These are phyloP conservation scores for Smittium mucronatum DNA, from an alignment of 371 early-diverging fungal genomes.

Conservation along the genomic window DNA sequence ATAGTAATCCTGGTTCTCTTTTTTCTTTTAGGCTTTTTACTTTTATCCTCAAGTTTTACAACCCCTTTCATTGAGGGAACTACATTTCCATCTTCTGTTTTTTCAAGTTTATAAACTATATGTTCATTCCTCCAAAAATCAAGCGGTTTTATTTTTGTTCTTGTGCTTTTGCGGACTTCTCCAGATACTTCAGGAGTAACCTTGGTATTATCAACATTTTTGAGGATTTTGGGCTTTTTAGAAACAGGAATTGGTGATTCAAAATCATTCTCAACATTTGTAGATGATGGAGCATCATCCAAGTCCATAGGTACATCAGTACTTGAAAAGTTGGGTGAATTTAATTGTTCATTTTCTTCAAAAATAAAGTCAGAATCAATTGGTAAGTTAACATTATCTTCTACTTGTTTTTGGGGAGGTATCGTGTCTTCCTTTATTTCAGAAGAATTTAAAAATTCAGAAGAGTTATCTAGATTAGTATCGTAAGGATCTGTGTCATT, in stretches of 20 bases:
- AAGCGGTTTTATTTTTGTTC: slow-evolving; percentile 23
- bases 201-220: not conserved
- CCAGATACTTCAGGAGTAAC: not conserved
- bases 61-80: slow-evolving; percentile 26
- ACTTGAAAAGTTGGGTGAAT: not conserved
- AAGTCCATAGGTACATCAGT: not conserved
- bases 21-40: slow-evolving; percentile 15
- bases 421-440: not conserved
- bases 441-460: not conserved
- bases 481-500: not conserved
- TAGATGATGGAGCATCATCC: not conserved
- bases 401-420: not conserved
- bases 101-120: slow-evolving; percentile 24
- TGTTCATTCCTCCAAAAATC: slow-evolving; percentile 34
- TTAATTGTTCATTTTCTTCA: not conserved
- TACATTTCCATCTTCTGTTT: slow-evolving; percentile 5
- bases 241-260: not conserved
- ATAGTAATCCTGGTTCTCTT: slow-evolving; percentile 1
- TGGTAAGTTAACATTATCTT: not conserved
- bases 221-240: not conserved
- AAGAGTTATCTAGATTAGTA: too few relatives aligned
- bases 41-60: slow-evolving; percentile 22
- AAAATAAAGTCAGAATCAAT: not conserved
- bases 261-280: not conserved
- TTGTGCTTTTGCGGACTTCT: slow-evolving; percentile 17